Conservation (phyloP, 768 basidiomycete genomes). For the Lactarius quietus region DNA sequence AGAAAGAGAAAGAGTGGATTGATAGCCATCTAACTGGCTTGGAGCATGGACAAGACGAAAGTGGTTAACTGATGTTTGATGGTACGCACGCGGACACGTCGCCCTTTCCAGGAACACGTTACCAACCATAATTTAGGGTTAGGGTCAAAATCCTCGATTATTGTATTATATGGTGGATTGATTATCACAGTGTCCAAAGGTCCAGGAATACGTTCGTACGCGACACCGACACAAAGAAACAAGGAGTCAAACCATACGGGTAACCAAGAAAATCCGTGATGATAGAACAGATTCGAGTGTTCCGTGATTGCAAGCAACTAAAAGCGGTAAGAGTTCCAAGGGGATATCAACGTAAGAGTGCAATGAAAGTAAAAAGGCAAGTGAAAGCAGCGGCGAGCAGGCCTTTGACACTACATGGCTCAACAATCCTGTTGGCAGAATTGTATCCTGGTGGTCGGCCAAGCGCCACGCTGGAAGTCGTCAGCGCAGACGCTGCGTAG, state of each 20-base stretch:
- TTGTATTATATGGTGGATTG: background rate
- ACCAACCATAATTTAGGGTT: slow-evolving; percentile 16
- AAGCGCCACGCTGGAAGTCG: slow-evolving; percentile 47
- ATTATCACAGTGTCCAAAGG: background rate
- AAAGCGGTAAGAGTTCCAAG: background rate
- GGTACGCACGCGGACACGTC: slow-evolving; percentile 8
- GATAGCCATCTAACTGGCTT: slow-evolving; percentile 30
- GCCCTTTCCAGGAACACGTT: slow-evolving; percentile 12
- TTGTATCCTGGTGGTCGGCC: slow-evolving; percentile 58
- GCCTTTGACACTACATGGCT: background rate
- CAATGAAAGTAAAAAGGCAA: slow-evolving; percentile 5
- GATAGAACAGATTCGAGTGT: background rate
- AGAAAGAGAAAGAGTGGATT: slow-evolving; percentile 31
- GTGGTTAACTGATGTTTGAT: background rate
- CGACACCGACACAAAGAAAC: background rate
- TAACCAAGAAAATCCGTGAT: background rate
- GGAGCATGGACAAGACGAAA: slow-evolving; percentile 19
- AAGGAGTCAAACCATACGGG: background rate
- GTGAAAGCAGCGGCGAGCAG: slow-evolving; percentile 1
- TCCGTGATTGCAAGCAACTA: slow-evolving; percentile 1
- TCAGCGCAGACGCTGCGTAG: slow-evolving; percentile 49
- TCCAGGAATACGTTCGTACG: slow-evolving; percentile 11
- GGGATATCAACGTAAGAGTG: slow-evolving; percentile 11
- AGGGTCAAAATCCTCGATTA: background rate
- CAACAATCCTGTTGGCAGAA: background rate